phyloP scores from a whole-genome alignment of 225 moss, liverwort and hornwort genomes.

The Marchantia polymorpha region DNA sequence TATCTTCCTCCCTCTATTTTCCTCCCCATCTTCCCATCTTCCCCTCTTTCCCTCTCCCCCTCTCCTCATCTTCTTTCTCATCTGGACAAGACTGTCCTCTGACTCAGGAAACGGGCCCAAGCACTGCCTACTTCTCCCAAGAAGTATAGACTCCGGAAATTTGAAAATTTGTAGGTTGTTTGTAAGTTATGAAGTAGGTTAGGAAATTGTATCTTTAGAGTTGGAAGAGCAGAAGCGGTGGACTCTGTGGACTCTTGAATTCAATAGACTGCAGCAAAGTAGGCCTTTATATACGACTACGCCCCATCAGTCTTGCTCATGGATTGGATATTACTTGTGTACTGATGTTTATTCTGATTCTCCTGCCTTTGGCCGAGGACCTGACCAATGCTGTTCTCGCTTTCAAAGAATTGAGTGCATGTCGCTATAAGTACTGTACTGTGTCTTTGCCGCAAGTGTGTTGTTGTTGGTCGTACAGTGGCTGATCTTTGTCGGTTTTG shows the following conservation, averaged over 20 bases:
- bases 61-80: too few species aligned
- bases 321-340: too few species aligned
- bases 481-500: too few species aligned
- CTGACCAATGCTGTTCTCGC: too few species aligned
- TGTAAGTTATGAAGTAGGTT: slow-evolving; percentile 14
- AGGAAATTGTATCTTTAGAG: not conserved
- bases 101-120: not conserved
- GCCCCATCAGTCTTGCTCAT: too few species aligned
- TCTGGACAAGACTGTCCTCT: not conserved
- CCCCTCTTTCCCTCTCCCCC: not conserved
- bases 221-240: slow-evolving; percentile 3
- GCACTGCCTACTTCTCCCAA: slow-evolving; percentile 11
- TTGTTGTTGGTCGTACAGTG: too few species aligned
- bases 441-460: too few species aligned
- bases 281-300: not conserved
- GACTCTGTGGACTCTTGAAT: slow-evolving; percentile 17
- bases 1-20: too few species aligned
- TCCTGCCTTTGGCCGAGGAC: too few species aligned
- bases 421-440: too few species aligned
- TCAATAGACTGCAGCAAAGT: slow-evolving; percentile 1
- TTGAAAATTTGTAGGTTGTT: not conserved
- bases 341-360: too few species aligned
- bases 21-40: not conserved
- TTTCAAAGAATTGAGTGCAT: too few species aligned
- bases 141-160: slow-evolving; percentile 3